These are phyloP conservation scores for Erodium texanum DNA, from an alignment of 441 rosid species.

Conservation along the genomic window DNA sequence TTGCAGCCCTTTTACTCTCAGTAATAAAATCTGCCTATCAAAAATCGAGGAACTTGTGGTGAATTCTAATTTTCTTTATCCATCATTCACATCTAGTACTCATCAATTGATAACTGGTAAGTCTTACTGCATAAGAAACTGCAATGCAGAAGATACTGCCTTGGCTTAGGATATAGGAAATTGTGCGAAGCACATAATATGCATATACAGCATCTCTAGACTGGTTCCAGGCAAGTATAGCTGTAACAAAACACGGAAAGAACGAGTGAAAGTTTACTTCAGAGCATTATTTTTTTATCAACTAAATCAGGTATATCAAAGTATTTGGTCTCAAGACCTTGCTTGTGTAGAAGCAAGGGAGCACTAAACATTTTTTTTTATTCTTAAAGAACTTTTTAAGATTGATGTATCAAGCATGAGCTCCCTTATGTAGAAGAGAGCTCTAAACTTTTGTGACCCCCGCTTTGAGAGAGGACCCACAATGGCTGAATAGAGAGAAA, in stretches of 20 bases:
- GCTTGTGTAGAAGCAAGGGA: too few species aligned
- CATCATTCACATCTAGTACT: neutral
- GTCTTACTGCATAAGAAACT: slow-evolving; percentile 48
- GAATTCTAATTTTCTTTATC: neutral
- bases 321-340: too few species aligned
- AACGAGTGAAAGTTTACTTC: neutral
- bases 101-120: neutral
- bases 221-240: slow-evolving; percentile 40
- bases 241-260: slow-evolving; percentile 23
- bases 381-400: too few species aligned
- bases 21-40: slow-evolving; percentile 43
- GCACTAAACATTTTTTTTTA: too few species aligned
- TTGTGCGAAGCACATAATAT: slow-evolving; percentile 45
- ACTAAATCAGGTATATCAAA: too few species aligned
- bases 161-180: slow-evolving; percentile 47
- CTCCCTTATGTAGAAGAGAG: too few species aligned
- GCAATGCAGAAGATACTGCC: slow-evolving; percentile 59
- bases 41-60: slow-evolving; percentile 16
- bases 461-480: too few species aligned
- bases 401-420: too few species aligned
- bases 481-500: too few species aligned
- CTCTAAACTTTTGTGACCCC: too few species aligned
- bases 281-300: neutral
- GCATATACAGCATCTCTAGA: slow-evolving; percentile 39
- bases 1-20: slow-evolving; percentile 36